Evolutionary conservation across 1,139 yeast genomes (phyloP), one percentile per base, ranked within the genome.

Genomic region (Yamadazyma triangularis): DNA sequence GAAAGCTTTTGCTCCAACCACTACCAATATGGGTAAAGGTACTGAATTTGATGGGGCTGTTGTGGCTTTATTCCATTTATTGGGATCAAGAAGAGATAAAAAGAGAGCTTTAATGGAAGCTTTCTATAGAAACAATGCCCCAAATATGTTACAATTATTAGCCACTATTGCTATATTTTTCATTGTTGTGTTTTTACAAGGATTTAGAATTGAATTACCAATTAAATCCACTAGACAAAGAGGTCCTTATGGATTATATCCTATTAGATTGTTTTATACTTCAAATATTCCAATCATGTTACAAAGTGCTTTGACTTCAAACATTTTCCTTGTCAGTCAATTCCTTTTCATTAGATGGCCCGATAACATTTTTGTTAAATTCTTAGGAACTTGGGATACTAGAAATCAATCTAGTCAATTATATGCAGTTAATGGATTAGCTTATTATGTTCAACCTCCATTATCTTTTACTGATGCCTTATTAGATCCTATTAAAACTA

Each of bases 1-100:
- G 98, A 89, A 88, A 68, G 91, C 96, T 27, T 89, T 91, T 64
- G 95, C 97, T 18, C 98, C 98, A 51, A 91, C 96, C 42, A 89
- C 97, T 33, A 79, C 89, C 45, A 84, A 87, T 64, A 77, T 82
- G 44, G 96, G 96, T 48, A 84, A 93, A 58, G 98, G 98, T 46
- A 79, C 83, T 40, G 97, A 91, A 64, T 89, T 91, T 48, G 98
- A 91, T 63, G 98, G 98, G 51, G 96, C 96, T 28, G 79, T 91
- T 29, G 85, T 91, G 36, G 88, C 95, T 15, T 73, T 89, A 58
- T 84, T 91, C 70, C 97, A 91, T 63, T 69, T 88, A 46, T 62
- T 91, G 44, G 84, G 91, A 35, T 83, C 95, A 26, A 85, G 95
- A 66, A 79, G 76, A 60, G 94, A 87, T 64, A 89, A 88, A 67